A percentile compares a stretch with the other conserved stretches of the same genome.
phyloP scores from a whole-genome alignment of 2,329 filamentous ascomycete genomes.

The Fusarium sp. region DNA sequence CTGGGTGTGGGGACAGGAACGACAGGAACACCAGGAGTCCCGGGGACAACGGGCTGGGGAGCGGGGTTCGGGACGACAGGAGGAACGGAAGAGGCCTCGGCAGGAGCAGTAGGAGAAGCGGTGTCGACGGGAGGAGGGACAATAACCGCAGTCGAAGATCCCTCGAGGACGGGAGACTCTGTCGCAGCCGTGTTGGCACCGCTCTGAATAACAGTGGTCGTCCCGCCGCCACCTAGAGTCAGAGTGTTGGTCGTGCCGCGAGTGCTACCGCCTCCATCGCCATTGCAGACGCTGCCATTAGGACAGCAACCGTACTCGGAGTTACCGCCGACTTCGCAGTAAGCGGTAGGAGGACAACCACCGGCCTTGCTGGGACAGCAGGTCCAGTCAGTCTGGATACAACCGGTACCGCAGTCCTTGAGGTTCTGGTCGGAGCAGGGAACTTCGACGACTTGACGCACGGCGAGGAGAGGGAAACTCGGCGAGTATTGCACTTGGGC shows the following conservation, averaged over 20 bases:
- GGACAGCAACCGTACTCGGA: conserved; percentile 50
- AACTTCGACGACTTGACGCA: conserved; percentile 41
- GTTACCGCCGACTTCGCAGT: conserved; percentile 47
- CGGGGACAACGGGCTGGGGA: conserved; percentile 7
- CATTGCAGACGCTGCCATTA: conserved; percentile 45
- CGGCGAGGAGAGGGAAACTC: conserved; percentile 30
- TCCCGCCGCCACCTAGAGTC: conserved; percentile 18
- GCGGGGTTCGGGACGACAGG: neutral
- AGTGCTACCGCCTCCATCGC: conserved; percentile 44
- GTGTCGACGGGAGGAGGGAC: conserved; percentile 6
- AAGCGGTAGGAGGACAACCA: conserved; percentile 45
- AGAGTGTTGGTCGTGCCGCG: conserved; percentile 28
- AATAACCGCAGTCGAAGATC: conserved; percentile 18
- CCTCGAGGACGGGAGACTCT: conserved; percentile 18
- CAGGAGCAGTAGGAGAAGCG: conserved; percentile 3
- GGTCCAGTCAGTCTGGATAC: conserved; percentile 46
- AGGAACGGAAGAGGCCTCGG: neutral
- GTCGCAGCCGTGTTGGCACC: neutral
- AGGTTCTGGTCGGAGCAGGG: conserved; percentile 42
- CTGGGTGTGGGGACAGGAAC: conserved; percentile 16
- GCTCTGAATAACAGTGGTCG: conserved; percentile 15
- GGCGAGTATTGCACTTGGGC: conserved; percentile 28
- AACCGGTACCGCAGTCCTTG: conserved; percentile 49
- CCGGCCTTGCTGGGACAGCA: conserved; percentile 49
- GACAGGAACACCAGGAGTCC: conserved; percentile 4